A percentile compares a stretch with the other conserved stretches of the same genome.
phyloP scores from a whole-genome alignment of 495 filamentous ascomycete genomes.

The Cercophora newfieldiana region DNA sequence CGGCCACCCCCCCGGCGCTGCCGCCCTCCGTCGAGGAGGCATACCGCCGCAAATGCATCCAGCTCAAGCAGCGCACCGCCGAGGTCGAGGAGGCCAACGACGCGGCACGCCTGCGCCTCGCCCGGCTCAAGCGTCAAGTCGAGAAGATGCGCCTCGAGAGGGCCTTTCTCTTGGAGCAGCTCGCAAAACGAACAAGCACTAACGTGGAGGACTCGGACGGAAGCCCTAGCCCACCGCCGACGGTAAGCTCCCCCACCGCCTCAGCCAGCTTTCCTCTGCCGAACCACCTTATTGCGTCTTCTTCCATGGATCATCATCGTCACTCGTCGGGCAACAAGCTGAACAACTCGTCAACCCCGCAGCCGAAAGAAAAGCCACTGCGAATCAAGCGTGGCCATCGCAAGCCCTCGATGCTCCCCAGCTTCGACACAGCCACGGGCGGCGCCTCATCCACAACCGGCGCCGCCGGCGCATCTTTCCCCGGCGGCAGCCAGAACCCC shows the following conservation, averaged over 20 bases:
- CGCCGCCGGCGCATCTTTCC: slow-evolving; percentile 36
- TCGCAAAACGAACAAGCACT: slow-evolving; percentile 81
- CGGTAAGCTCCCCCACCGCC: slow-evolving; percentile 53
- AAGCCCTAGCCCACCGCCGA: slow-evolving; percentile 70
- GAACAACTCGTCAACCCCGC: slow-evolving; percentile 20
- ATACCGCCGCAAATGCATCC: slow-evolving; percentile 95
- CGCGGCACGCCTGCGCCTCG: slow-evolving; percentile 70
- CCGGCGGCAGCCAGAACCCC: slow-evolving; percentile 21
- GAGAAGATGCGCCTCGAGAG: slow-evolving; percentile 89
- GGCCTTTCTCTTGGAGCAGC: slow-evolving; percentile 84
- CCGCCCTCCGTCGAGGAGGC: slow-evolving; percentile 94
- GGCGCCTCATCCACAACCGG: slow-evolving; percentile 31
- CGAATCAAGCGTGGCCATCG: slow-evolving; percentile 78
- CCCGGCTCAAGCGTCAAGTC: slow-evolving; percentile 77
- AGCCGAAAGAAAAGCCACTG: slow-evolving; percentile 86
- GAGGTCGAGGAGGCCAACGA: slow-evolving; percentile 92
- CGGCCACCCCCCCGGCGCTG: slow-evolving; percentile 59
- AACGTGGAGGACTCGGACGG: slow-evolving; percentile 74
- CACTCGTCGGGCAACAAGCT: slow-evolving; percentile 18
- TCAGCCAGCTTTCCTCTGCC: slow-evolving; percentile 10
- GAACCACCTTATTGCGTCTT: slow-evolving; percentile 12
- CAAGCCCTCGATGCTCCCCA: slow-evolving; percentile 49
- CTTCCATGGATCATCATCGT: slow-evolving; percentile 20
- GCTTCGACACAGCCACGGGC: slow-evolving; percentile 22
- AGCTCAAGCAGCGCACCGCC: slow-evolving; percentile 83